phyloP scores from a whole-genome alignment of 345 rosid species.

The Aquilaria malaccensis region DNA sequence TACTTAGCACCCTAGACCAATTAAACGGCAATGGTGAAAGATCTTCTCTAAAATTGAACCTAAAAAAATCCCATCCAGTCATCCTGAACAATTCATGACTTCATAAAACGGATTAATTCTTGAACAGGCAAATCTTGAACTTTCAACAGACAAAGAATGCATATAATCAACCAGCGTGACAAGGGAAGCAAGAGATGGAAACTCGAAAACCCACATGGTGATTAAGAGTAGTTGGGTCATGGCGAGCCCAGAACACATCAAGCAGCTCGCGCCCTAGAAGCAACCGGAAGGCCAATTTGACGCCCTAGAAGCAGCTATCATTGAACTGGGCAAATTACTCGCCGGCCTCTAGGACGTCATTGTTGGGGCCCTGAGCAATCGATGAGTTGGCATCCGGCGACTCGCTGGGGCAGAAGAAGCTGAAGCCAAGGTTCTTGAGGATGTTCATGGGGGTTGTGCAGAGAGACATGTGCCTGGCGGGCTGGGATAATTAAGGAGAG shows the following conservation, averaged over 20 bases:
- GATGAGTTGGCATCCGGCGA: constrained; percentile 45
- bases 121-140: no score
- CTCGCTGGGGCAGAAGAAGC: constrained; percentile 38
- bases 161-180: no score
- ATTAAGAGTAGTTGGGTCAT: constrained; percentile 88
- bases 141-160: no score
- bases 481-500: constrained; percentile 12
- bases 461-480: constrained; percentile 16
- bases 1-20: no score
- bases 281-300: constrained; percentile 83
- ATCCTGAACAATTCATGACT: no score
- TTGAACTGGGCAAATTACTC: constrained; percentile 79
- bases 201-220: constrained; percentile 54
- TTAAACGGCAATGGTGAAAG: no score
- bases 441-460: constrained; percentile 59
- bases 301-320: constrained; percentile 97
- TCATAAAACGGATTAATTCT: no score
- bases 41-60: no score
- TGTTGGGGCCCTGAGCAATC: constrained; percentile 64
- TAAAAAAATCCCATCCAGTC: no score
- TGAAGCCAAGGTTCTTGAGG: constrained; percentile 81
- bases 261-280: constrained; percentile 48
- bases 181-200: background rate
- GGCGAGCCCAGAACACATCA: constrained; percentile 79
- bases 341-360: constrained; percentile 64